Evolutionary conservation across 1,284 basidiomycete species (phyloP).

Genomic region (Malassezia sp.): DNA sequence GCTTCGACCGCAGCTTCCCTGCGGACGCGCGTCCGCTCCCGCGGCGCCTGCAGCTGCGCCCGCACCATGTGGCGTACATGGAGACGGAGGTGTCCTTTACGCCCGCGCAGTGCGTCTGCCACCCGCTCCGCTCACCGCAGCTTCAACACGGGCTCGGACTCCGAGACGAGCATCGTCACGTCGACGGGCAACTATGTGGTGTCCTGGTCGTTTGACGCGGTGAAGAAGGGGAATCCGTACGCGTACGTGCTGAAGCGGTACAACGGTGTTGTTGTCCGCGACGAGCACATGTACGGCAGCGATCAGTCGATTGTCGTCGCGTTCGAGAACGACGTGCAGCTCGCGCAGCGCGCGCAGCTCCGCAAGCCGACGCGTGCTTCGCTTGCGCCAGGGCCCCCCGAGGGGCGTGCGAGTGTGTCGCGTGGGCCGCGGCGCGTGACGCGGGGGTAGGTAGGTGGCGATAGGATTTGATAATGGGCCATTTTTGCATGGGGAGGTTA

Average conservation of each 20-base stretch:
- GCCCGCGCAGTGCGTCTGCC: slow-evolving; percentile 63
- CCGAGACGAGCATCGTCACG: slow-evolving; percentile 91
- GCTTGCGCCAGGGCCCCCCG: slow-evolving; percentile 4
- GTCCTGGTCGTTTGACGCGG: slow-evolving; percentile 72
- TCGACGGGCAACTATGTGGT: slow-evolving; percentile 89
- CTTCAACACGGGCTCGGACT: slow-evolving; percentile 69
- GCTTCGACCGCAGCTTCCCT: slow-evolving; percentile 92
- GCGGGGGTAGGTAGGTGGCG: slow-evolving; percentile 2
- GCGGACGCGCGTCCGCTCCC: slow-evolving; percentile 85
- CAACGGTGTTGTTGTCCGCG: slow-evolving; percentile 28
- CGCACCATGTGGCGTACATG: slow-evolving; percentile 93
- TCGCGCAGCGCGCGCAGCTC: slow-evolving; percentile 82
- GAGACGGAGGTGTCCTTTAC: slow-evolving; percentile 75
- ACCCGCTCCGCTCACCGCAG: slow-evolving; percentile 51
- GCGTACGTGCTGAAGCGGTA: slow-evolving; percentile 86
- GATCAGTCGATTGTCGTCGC: slow-evolving; percentile 91
- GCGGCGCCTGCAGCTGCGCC: slow-evolving; percentile 71
- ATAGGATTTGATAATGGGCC: neutral
- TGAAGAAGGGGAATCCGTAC: slow-evolving; percentile 79
- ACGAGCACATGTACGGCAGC: slow-evolving; percentile 53
- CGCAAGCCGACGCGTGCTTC: slow-evolving; percentile 63
- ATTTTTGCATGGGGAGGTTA: neutral
- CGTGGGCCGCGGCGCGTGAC: slow-evolving; percentile 4
- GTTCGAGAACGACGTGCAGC: slow-evolving; percentile 81
- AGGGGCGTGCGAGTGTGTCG: slow-evolving; percentile 1